A percentile compares a stretch with the other conserved stretches of the same genome.
phyloP scores from a whole-genome alignment of 345 rosid species.

The Aegle marmelos region DNA sequence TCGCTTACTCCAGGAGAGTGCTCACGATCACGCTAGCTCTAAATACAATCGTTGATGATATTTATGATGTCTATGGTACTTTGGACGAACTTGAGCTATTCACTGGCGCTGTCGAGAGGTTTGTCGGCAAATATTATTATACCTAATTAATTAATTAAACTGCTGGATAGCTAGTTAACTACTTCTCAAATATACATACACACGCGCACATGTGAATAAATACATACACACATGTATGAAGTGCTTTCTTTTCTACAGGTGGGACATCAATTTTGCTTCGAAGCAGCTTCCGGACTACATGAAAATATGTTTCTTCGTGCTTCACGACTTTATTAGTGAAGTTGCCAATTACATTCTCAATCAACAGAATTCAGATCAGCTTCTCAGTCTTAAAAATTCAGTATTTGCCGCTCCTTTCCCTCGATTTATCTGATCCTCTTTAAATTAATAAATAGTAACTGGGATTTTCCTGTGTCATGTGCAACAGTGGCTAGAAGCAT shows the following conservation, averaged over 20 bases:
- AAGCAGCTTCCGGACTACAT: constrained; percentile 27
- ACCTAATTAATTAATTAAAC: no score
- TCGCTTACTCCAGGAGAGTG: neutral
- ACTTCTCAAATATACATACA: no score
- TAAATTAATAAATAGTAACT: no score
- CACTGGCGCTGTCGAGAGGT: constrained; percentile 28
- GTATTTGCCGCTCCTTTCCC: neutral
- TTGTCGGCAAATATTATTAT: neutral
- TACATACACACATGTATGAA: no score
- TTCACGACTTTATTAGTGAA: constrained; percentile 25
- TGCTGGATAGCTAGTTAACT: accelerated
- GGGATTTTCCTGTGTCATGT: neutral
- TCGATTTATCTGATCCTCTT: no score
- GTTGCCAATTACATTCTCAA: constrained; percentile 18
- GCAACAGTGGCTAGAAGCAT: constrained; percentile 22
- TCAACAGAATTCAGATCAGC: constrained; percentile 10
- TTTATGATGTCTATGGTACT: constrained; percentile 16
- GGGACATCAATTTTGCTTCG: constrained; percentile 23
- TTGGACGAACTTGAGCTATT: constrained; percentile 16
- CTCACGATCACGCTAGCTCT: constrained; percentile 6
- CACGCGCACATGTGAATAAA: no score
- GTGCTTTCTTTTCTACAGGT: constrained; percentile 8
- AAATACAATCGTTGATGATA: constrained; percentile 16
- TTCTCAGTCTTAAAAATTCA: constrained; percentile 2
- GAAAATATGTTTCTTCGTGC: constrained; percentile 31